phyloP scores from a whole-genome alignment of 139 green algal genomes.

The Bryopsis sp. region DNA sequence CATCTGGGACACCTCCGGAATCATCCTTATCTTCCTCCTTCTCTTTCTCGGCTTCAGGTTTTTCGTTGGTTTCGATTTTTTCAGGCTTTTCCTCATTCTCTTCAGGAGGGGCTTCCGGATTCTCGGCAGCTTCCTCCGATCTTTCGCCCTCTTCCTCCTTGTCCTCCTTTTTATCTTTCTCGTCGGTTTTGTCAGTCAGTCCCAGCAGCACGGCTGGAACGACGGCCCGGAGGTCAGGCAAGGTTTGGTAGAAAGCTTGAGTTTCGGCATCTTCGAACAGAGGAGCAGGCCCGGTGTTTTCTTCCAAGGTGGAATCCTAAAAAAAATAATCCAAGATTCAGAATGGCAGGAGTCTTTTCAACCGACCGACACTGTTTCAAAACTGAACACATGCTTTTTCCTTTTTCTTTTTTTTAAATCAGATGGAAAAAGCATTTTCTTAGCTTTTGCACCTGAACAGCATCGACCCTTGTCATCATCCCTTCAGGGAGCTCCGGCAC shows the following conservation, averaged over 20 bases:
- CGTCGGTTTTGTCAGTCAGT: constrained; percentile 20
- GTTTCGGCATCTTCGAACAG: constrained; percentile 85
- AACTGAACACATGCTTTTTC: too few relatives aligned
- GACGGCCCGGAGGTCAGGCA: constrained; percentile 66
- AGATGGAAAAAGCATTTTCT: too few relatives aligned
- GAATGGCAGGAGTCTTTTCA: too few relatives aligned
- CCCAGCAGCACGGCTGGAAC: constrained; percentile 76
- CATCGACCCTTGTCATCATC: constrained; percentile 40
- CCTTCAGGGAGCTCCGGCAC: constrained; percentile 59
- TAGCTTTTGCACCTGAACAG: constrained; percentile 11
- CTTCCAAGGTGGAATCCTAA: too few relatives aligned
- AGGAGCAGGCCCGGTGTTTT: constrained; percentile 3
- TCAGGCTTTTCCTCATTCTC: background rate
- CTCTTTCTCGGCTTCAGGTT: background rate
- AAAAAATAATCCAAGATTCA: too few relatives aligned
- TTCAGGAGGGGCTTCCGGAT: background rate
- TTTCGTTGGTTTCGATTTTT: too few relatives aligned
- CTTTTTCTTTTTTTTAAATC: too few relatives aligned
- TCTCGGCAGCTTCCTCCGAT: background rate
- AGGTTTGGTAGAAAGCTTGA: constrained; percentile 71
- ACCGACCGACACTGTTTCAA: too few relatives aligned
- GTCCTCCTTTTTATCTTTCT: constrained; percentile 10
- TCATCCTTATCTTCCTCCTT: background rate
- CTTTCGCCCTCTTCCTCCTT: background rate
- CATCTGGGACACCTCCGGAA: too few relatives aligned